Evolutionary conservation across 1,284 basidiomycete species (phyloP), one percentile per base, ranked within the genome.

Genomic region (Rhodotorula sp.): DNA sequence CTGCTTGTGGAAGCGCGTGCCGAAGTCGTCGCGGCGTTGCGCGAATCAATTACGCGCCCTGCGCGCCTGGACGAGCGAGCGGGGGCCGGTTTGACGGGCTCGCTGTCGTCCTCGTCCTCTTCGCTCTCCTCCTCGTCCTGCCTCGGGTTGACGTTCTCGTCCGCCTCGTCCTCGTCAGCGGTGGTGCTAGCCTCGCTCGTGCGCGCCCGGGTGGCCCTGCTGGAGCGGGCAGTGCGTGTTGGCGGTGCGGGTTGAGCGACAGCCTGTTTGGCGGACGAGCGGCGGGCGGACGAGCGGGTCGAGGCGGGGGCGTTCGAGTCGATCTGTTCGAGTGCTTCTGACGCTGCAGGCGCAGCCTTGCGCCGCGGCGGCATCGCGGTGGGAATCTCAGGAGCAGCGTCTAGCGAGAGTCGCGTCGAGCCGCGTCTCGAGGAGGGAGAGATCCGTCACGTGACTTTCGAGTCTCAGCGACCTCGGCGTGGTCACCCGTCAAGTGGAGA

Each of bases 311-410:
- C 19, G 36, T 56, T 56, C 25, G 55, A 27, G 55, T 56, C 55
- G 25, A 36, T 17, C 25, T 29, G 15, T 12, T 56, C 55, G 34
- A 56, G 55, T 17, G 55, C n/a, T 8, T 56, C 55, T 9, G 29
- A 21, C 6, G 55, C 55, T 37, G 55, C 25, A 27, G 36, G 17
- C 21, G 55, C 55, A 27, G 55, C 36, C 55, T 56, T 56, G 22
- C 55, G 34, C 17, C 55, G 55, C 15, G 55, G 55, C 34, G 55
- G 55, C 55, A 56, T 56, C 32, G n/a, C n/a, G n/a, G n/a, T 29
- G 29, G 12, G 51, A 9, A 7, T 9, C 17, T 17, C n/a, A 9
- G 51, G n/a, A 29, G 29, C 19, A 34, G 32, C 53, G 53, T 9
- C 19, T 29, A 21, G 53, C 21, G 32, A 10, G 53, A 34, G n/a